Evolutionary conservation across 495 filamentous ascomycete species (phyloP).

Genomic region (Thermothielavioides terrestris): DNA sequence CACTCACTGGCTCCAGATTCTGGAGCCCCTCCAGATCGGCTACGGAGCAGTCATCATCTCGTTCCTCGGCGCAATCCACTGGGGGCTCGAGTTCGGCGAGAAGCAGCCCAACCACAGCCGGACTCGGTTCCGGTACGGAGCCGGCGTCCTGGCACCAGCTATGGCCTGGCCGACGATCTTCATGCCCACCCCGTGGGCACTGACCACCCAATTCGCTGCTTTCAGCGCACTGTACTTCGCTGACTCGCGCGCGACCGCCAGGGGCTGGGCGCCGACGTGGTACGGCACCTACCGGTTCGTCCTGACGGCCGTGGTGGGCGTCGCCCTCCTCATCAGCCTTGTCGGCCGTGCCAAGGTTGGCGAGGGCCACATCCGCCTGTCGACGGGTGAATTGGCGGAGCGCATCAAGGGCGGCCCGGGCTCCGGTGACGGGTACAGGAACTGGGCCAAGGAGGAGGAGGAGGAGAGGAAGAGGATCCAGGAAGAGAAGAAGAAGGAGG

Average conservation of each 20-base stretch:
- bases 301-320: slow-evolving; percentile 86
- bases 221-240: slow-evolving; percentile 87
- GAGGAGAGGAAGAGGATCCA: slow-evolving; percentile 26
- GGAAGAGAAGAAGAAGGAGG: slow-evolving; percentile 28
- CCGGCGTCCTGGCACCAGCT: slow-evolving; percentile 73
- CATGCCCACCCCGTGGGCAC: slow-evolving; percentile 76
- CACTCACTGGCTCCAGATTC: slow-evolving; percentile 60
- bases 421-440: slow-evolving; percentile 40
- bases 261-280: slow-evolving; percentile 85
- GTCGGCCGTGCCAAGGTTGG: slow-evolving; percentile 81
- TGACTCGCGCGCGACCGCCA: slow-evolving; percentile 63
- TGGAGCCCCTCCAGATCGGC: slow-evolving; percentile 88
- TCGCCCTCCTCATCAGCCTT: slow-evolving; percentile 75
- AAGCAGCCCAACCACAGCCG: slow-evolving; percentile 26
- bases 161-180: slow-evolving; percentile 91
- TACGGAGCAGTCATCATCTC: slow-evolving; percentile 93
- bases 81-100: slow-evolving; percentile 66
- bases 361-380: slow-evolving; percentile 37
- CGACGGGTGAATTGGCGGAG: slow-evolving; percentile 56
- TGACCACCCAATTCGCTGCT: slow-evolving; percentile 82
- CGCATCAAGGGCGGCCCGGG: neutral
- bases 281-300: slow-evolving; percentile 93
- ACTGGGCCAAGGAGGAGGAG: slow-evolving; percentile 29
- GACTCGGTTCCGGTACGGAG: slow-evolving; percentile 57
- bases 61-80: slow-evolving; percentile 94